Conservation (phyloP, 1,284 basidiomycete species). For the Pascua sp. region DNA sequence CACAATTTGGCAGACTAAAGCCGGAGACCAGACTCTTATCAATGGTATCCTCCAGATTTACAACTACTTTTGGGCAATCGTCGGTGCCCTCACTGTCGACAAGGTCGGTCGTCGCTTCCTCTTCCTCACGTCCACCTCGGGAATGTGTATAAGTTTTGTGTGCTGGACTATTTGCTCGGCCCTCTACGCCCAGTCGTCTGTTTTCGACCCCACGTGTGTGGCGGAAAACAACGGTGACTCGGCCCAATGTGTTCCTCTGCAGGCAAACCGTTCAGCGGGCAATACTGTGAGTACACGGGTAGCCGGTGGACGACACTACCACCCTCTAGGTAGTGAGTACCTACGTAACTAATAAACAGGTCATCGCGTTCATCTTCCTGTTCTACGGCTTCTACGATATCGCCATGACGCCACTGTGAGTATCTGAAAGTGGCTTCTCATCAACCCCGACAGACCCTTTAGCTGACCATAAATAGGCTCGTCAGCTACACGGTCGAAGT, state of each 20-base stretch:
- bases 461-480: background rate
- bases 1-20: conserved; percentile 43
- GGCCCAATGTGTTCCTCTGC: conserved; percentile 53
- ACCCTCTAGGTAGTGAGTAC: too few relatives aligned
- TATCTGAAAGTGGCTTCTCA: too few relatives aligned
- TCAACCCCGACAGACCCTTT: too few relatives aligned
- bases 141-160: conserved; percentile 55
- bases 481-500: conserved; percentile 20
- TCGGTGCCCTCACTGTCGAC: conserved; percentile 42
- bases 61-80: conserved; percentile 20
- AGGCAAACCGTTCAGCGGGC: conserved; percentile 12
- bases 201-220: conserved; percentile 15
- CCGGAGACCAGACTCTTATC: conserved; percentile 62
- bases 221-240: conserved; percentile 50
- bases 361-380: conserved; percentile 22
- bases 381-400: conserved; percentile 48
- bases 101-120: conserved; percentile 33
- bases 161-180: conserved; percentile 70
- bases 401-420: conserved; percentile 44
- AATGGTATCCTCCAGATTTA: conserved; percentile 48
- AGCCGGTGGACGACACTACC: too few relatives aligned
- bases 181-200: conserved; percentile 45
- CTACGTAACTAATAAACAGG: background rate
- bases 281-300: background rate
- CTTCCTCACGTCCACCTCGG: conserved; percentile 20